Evolutionary conservation across 305 asterid species (phyloP), one percentile per base, ranked within the genome.

Genomic region (Plantago coronopus): DNA sequence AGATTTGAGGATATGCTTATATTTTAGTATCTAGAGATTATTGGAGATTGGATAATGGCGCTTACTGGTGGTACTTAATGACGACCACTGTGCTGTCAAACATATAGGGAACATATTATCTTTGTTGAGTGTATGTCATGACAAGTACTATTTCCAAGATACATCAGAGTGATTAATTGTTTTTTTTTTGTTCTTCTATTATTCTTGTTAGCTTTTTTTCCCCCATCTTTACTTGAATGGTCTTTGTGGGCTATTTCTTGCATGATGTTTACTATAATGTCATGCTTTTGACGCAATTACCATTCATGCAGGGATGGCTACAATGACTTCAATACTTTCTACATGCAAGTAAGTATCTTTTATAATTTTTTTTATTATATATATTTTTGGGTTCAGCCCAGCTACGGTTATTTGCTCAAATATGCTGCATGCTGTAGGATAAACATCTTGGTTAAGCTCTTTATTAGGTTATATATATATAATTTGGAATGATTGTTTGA

Each of bases 291-390:
- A 48, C 59, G 13, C 58, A 50, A 34, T 44, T 70, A 43, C 49
- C 64, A 20, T 82, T 72, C 75, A 51, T 75, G 86, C 97, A 93
- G 99, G 93, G 97, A 93, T 63, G 99, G 99, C 44, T 93, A 93
- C 89, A 93, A 93, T 53, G 99, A 93, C 84, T 93, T 93, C 94
- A 93, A 93, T 71, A 93, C 99, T 37, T 93, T 93, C 83, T 93
- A 93, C 78, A 83, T 93, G 94, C 99, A 93, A 79, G 99, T 89
- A 87, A 89, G 95, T 58, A 25, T 68, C 43, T 38, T 38, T 0
- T 38, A 8, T 38, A 10, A 10, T 15, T 11, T 11, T 38, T 38
- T 38, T 27, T 8, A 3, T 5, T 27, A 3, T 27, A 3, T 27
- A n/a, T n/a, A n/a, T 15, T 38, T 38, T 38, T 34, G 42, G 42